Base-by-base conservation (phyloP, 176 grass and related monocot species). In the Tuctoria greenei region DNA sequence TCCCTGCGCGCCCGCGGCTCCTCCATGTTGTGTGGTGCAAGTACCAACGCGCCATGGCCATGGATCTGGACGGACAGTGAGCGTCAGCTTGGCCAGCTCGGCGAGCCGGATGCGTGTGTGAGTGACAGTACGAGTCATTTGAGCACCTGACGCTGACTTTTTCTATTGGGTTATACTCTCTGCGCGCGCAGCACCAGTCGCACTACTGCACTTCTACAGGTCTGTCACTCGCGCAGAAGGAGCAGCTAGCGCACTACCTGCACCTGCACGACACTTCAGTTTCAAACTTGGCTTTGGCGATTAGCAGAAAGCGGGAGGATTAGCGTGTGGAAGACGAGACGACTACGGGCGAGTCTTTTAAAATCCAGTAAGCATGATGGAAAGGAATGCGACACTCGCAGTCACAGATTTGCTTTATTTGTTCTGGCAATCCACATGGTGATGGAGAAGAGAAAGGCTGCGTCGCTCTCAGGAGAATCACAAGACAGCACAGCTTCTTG, bases 111-210 rank as follows among this genome's bases (percentile, higher is more conserved):
- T 13, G 11, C 44, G 42, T 44, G 41, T 9, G 42, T 44, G 44
- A 46, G 44, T 66, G 67, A 78, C 74, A 10, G 46, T 38, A 65
- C 82, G 3, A 11, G 20, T 27, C 74, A 17, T 28, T 3, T 45
- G 35, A 11, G 67, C 68, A 71, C 20, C 68, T 78, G 66, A 54
- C 16, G 5, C 4, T 8, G 59, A 77, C 55, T 23, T 76, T 77
- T 77, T 66, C 69, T 82, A 66, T 18, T 34, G 69, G 21, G 57
- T 28, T 64, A 81, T 81, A 64, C 78, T 80, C 20, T 8, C 15
- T 13, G 10, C 4, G 14, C 45, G 15, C 45, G 14, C 31, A 31
- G 31, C 45, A 47, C 13, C 45, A 47, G 15, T 16, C 45, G 10
- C 43, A 45, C 43, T 45, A 3, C 43, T 45, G 11, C 43, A 45